Evolutionary conservation across 192 early-diverging fungal species (phyloP), one percentile per base, ranked within the genome.

Genomic region (Coemansia guatemalensis): DNA sequence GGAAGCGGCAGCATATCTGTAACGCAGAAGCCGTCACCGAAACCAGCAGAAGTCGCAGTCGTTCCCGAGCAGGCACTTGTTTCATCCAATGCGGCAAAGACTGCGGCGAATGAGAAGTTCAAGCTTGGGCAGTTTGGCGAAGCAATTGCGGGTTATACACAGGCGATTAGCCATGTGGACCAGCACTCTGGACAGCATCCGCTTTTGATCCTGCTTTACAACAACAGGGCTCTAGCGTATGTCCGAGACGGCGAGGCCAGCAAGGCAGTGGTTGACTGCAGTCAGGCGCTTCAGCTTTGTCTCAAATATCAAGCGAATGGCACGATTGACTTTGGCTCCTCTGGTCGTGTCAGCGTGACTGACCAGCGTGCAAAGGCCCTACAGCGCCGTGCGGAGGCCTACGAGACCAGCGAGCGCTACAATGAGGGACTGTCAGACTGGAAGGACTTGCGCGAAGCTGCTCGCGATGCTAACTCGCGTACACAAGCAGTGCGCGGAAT

Each of bases 71-170:
- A 64, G n/a, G 35, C 57, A 20, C 62, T 75, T 20, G 25, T 33
- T 18, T 53, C 60, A 23, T 49, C 60, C 29, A 68, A 53, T 18
- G 11, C 60, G 2, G 67, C 75, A 63, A 88, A 90, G 58, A 74
- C 83, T 18, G 65, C 66, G 21, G 95, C 94, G 56, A 96, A 95
- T 68, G 88, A 88, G 8, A 63, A 75, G 11, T 99, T 94, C 75
- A 95, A 94, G 69, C 80, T 89, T 24, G 96, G 96, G 2, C 92
- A 97, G 74, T 97, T 88, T 79, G 88, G 82, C 49, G 89, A 90
- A 9, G 93, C 95, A 0, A 88, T 88, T 39, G 67, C 68, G 6
- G 75, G 73, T 18, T 99, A 99, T 73, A 83, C 85, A 4, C 56
- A 60, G 11, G 89, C 93, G 0, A 85, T 97, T 5, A 57, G 73